Evolutionary conservation across 306 rosid species (phyloP).

Genomic region (Sesbania bispinosa): DNA sequence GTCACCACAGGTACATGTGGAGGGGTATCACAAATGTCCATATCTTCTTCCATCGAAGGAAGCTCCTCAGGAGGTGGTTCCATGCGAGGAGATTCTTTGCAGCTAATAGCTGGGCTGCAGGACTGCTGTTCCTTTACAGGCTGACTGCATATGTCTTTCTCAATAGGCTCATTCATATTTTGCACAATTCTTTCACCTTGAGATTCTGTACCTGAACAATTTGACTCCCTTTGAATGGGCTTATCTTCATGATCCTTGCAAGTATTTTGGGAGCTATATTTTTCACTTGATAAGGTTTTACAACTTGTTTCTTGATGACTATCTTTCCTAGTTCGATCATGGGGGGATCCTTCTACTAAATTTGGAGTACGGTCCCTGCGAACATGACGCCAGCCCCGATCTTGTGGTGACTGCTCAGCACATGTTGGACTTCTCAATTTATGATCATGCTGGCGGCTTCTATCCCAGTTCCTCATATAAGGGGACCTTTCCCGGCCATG

Average conservation of each 20-base stretch:
- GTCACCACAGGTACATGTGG: conserved; percentile 78
- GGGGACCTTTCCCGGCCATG: conserved; percentile 65
- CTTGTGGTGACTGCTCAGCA: conserved; percentile 61
- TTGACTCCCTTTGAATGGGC: conserved; percentile 47
- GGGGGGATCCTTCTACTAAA: conserved; percentile 60
- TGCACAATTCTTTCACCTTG: conserved; percentile 44
- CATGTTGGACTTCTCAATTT: conserved; percentile 52
- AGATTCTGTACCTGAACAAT: conserved; percentile 56
- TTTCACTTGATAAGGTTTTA: conserved; percentile 54
- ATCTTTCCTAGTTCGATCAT: conserved; percentile 45
- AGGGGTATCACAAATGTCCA: conserved; percentile 99
- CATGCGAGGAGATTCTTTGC: conserved; percentile 45
- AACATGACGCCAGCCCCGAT: conserved; percentile 51
- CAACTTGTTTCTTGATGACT: conserved; percentile 45
- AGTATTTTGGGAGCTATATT: conserved; percentile 38
- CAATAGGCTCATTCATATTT: conserved; percentile 36
- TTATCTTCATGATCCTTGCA: conserved; percentile 62
- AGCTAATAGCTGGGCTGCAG: conserved; percentile 52
- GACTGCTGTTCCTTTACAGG: conserved; percentile 47
- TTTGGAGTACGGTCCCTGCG: conserved; percentile 61
- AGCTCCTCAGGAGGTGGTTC: conserved; percentile 68
- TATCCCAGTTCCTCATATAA: conserved; percentile 53
- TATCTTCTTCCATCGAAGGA: conserved; percentile 97
- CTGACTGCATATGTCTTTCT: conserved; percentile 40
- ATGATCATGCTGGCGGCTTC: conserved; percentile 72